Evolutionary conservation across 768 basidiomycete genomes (phyloP).

Genomic region (Mycena leptocephala): DNA sequence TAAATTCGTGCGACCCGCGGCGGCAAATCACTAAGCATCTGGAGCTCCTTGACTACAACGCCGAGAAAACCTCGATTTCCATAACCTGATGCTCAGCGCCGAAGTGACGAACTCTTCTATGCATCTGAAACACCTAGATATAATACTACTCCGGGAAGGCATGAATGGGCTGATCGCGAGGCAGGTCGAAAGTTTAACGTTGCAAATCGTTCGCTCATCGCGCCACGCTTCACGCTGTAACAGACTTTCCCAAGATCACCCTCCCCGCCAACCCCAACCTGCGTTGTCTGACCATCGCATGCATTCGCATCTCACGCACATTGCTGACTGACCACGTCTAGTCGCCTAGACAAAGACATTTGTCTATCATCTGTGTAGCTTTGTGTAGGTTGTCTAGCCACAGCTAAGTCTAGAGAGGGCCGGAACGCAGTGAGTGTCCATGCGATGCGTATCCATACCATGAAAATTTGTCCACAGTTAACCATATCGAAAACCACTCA

Average conservation of each 20-base stretch:
- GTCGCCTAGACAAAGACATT: no score
- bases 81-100: conserved; percentile 2
- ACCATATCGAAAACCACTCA: not conserved
- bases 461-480: not conserved
- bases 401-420: no score
- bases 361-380: no score
- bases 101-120: not conserved
- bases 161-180: conserved; percentile 1
- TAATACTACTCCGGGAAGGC: conserved; percentile 6
- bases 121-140: conserved; percentile 13
- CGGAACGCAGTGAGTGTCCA: no score
- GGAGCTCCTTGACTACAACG: not conserved
- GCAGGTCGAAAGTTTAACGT: conserved; percentile 2
- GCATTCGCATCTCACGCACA: no score
- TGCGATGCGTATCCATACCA: not conserved
- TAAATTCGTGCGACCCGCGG: not conserved
- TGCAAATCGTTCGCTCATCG: conserved; percentile 4
- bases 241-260: conserved; percentile 3
- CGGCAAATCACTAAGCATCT: conserved; percentile 7
- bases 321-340: no score
- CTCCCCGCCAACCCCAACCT: conserved; percentile 3
- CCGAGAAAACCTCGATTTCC: not conserved
- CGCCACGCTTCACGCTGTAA: conserved; percentile 1
- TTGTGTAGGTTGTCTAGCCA: no score
- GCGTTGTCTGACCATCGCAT: not conserved